Evolutionary conservation across 164 flowering plant species (phyloP).

Genomic region (Umbellularia californica): DNA sequence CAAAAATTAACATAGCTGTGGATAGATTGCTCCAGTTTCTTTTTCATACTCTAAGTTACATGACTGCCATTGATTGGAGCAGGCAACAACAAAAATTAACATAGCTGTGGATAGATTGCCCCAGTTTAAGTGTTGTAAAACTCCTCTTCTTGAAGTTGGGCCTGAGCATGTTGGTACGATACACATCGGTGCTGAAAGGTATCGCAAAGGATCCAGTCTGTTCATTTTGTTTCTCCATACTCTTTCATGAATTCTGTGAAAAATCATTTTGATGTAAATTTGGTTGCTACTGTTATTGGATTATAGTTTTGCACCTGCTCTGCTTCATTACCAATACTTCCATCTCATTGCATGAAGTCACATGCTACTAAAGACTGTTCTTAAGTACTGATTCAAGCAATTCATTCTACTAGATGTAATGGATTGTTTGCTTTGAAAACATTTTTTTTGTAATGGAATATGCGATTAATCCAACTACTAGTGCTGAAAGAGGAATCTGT

Average conservation of each 20-base stretch:
- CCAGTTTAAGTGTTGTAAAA: slow-evolving; percentile 64
- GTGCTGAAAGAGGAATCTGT: too few species aligned
- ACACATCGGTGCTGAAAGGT: slow-evolving; percentile 96
- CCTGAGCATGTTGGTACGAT: slow-evolving; percentile 94
- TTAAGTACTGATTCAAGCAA: too few species aligned
- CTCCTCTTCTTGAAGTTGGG: slow-evolving; percentile 49
- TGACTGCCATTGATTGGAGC: slow-evolving; percentile 20
- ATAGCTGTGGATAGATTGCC: slow-evolving; percentile 81
- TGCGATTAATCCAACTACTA: too few species aligned
- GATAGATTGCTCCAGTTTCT: slow-evolving; percentile 66
- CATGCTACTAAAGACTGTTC: neutral
- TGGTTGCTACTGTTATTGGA: neutral
- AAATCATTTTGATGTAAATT: neutral
- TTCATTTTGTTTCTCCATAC: neutral
- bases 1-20: slow-evolving; percentile 88
- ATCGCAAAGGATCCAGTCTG: slow-evolving; percentile 5
- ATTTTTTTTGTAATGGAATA: too few species aligned
- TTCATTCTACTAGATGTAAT: too few species aligned
- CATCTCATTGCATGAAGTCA: neutral
- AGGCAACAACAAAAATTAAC: slow-evolving; percentile 94
- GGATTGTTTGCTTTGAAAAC: too few species aligned
- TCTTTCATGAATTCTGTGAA: neutral
- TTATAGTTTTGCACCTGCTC: neutral
- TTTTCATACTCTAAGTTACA: neutral
- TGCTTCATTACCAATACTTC: neutral